Evolutionary conservation across 2,329 filamentous ascomycete genomes (phyloP).

Genomic region (Exophiala aquamarina): DNA sequence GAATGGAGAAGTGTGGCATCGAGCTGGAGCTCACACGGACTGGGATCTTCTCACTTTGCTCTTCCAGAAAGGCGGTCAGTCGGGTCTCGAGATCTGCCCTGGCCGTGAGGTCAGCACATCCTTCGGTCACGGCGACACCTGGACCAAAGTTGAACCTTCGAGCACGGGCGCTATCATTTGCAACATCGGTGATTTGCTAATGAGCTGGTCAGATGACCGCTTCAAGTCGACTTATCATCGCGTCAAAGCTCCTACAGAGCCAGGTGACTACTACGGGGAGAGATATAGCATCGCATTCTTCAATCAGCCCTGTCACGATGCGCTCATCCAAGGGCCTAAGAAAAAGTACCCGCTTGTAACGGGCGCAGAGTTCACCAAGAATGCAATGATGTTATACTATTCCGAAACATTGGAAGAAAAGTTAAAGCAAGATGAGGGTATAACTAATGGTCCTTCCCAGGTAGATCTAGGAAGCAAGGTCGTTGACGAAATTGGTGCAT

Average conservation of each 20-base stretch:
- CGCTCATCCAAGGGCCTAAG: constrained; percentile 58
- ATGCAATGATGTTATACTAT: constrained; percentile 58
- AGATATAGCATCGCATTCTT: constrained; percentile 67
- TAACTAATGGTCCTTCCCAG: background rate
- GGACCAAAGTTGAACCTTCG: constrained; percentile 62
- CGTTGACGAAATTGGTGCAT: background rate
- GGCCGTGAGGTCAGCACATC: constrained; percentile 58
- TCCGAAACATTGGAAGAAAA: constrained; percentile 52
- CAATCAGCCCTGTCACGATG: constrained; percentile 62
- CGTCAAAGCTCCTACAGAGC: constrained; percentile 60
- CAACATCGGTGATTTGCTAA: constrained; percentile 65
- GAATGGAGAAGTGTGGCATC: constrained; percentile 48
- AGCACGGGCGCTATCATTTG: constrained; percentile 57
- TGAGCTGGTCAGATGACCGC: constrained; percentile 66
- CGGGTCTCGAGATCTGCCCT: constrained; percentile 44
- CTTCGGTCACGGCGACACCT: constrained; percentile 59
- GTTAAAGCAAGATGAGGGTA: constrained; percentile 25
- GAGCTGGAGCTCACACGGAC: constrained; percentile 65
- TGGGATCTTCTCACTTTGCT: constrained; percentile 64
- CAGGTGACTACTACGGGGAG: constrained; percentile 55
- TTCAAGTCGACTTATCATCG: constrained; percentile 67
- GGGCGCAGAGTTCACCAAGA: constrained; percentile 59
- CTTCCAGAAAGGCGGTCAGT: constrained; percentile 61
- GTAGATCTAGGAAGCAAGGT: background rate
- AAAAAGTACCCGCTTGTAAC: constrained; percentile 64